Conservation (phyloP, 345 rosid genomes). For the Bruguiera gymnorhiza region DNA sequence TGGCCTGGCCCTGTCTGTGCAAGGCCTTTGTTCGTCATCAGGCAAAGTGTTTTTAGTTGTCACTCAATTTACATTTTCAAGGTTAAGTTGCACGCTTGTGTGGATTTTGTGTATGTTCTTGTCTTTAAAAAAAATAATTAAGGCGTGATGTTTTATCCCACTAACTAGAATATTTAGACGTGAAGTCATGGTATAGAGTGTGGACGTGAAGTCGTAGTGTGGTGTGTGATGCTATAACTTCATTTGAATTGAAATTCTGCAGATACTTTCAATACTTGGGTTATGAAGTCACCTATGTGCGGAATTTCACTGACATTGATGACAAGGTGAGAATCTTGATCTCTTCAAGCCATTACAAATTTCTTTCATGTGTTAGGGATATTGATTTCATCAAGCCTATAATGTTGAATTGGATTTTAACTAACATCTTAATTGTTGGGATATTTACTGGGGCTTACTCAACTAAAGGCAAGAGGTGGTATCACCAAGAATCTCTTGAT, state of each 20-base stretch:
- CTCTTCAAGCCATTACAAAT: too few relatives aligned
- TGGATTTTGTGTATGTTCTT: not conserved
- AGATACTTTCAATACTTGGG: slow-evolving; percentile 67
- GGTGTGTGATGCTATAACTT: not conserved
- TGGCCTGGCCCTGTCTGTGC: not conserved
- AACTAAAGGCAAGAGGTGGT: too few relatives aligned
- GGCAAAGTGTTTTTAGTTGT: not conserved
- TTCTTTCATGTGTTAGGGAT: too few relatives aligned
- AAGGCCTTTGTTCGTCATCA: not conserved
- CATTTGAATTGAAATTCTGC: slow-evolving; percentile 28
- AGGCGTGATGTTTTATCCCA: too few relatives aligned
- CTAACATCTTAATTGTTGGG: too few relatives aligned
- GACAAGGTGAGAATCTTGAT: slow-evolving; percentile 58
- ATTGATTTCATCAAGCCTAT: too few relatives aligned
- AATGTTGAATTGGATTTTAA: too few relatives aligned
- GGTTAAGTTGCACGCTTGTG: not conserved
- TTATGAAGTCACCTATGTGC: slow-evolving; percentile 66
- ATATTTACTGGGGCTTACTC: too few relatives aligned
- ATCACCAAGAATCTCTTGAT: too few relatives aligned
- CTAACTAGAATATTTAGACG: too few relatives aligned
- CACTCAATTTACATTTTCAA: not conserved
- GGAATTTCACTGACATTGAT: slow-evolving; percentile 93
- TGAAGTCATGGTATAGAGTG: not conserved
- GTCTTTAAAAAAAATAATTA: not conserved
- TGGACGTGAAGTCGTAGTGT: not conserved